Base-by-base conservation (phyloP, 78 protist species). In the Blattamonas nauphoetae region DNA sequence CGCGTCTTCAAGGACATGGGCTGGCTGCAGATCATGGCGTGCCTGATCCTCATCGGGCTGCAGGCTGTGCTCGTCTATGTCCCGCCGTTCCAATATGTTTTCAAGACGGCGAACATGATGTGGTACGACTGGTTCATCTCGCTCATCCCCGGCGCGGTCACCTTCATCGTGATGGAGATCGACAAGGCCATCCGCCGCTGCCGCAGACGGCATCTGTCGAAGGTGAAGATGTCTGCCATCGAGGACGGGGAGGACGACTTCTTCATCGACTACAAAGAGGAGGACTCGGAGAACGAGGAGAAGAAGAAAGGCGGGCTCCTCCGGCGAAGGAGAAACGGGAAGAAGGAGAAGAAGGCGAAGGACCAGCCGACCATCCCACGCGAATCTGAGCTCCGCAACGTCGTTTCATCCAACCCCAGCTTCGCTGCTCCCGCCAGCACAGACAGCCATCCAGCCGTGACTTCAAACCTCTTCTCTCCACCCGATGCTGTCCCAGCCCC, bases 141-240 rank as follows among this genome's bases (percentile, higher is more conserved):
- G 43, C 4, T 79, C 41, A 11, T 5, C 83, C 6, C 32, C 41
- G 83, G 83, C 6, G 43, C 6, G 43, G 83, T n/a, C 45, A 11
- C 6, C 45, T 79, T 79, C 41, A 6, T 79, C 41, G 6, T 6
- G 33, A 11, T 79, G 43, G 83, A 79, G 83, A 21, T 21, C 41
- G 83, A 79, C 42, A 79, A 79, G 83, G 83, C 83, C 11, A 21
- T 79, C 32, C 83, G 21, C 32, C 83, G 83, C 43, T 79, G 6
- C 32, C 42, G 4, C 83, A n/a, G 6, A 6, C 45, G 45, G 42
- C 5, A 5, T 21, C 83, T 4, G 83, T 11, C 42, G 43, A 6
- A 79, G 83, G 6, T 5, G 83, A 79, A 79, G 83, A 36, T 11
- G 21, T 29, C 21, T 21, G 11, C 71, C 21, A 21, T 55, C 71